Conservation (phyloP, 192 early-diverging fungal genomes). For the Coemansia sp. region DNA sequence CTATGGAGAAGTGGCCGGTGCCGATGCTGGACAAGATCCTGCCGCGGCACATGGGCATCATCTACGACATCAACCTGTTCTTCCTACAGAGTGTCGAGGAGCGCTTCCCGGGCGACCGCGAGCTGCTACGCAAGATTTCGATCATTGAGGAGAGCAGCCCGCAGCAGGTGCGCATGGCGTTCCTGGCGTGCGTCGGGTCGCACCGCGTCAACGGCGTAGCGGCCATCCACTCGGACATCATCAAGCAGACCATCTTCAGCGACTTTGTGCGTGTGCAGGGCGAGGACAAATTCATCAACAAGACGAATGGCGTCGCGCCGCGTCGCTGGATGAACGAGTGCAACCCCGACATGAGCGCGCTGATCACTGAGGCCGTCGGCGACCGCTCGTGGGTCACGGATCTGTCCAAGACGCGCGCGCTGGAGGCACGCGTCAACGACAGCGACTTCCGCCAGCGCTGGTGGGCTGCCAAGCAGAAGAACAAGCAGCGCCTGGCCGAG, state of each 20-base stretch:
- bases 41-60: slow-evolving; percentile 97
- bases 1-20: slow-evolving; percentile 96
- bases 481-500: slow-evolving; percentile 86
- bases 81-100: slow-evolving; percentile 94
- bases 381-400: slow-evolving; percentile 74
- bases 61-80: slow-evolving; percentile 98
- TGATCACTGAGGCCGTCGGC: slow-evolving; percentile 81
- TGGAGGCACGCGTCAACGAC: slow-evolving; percentile 65
- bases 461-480: slow-evolving; percentile 82
- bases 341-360: slow-evolving; percentile 77
- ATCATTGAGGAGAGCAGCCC: slow-evolving; percentile 92
- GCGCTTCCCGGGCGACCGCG: slow-evolving; percentile 81
- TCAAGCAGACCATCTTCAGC: slow-evolving; percentile 77
- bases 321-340: slow-evolving; percentile 96
- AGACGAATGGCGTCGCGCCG: slow-evolving; percentile 97
- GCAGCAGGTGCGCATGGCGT: slow-evolving; percentile 98
- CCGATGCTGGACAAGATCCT: slow-evolving; percentile 89
- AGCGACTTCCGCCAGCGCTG: slow-evolving; percentile 73
- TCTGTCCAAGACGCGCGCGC: slow-evolving; percentile 59
- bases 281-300: slow-evolving; percentile 86
- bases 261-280: slow-evolving; percentile 92
- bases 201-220: slow-evolving; percentile 98
- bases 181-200: slow-evolving; percentile 87
- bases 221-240: slow-evolving; percentile 75
- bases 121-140: slow-evolving; percentile 77